These are phyloP conservation scores for Berberis thunbergii DNA, from an alignment of 164 flowering plant genomes.

Conservation along the genomic window DNA sequence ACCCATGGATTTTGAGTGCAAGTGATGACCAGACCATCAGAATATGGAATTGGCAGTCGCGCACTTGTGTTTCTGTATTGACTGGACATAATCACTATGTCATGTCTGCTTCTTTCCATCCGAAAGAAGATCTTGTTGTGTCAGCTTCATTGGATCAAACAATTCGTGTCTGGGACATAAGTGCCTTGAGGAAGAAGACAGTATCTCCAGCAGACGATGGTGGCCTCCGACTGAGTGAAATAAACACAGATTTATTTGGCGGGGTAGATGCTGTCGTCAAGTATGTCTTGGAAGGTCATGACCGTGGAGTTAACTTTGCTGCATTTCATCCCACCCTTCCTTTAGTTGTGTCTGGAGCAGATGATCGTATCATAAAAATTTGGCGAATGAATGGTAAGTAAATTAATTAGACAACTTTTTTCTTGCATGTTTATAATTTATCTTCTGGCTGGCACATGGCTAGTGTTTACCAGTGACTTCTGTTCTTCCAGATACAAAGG, in stretches of 20 bases:
- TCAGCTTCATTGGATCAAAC: conserved; percentile 96
- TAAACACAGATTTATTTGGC: conserved; percentile 89
- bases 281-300: conserved; percentile 86
- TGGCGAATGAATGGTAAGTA: conserved; percentile 95
- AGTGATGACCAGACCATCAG: conserved; percentile 89
- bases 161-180: conserved; percentile 92
- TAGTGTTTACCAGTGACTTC: not conserved
- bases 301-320: conserved; percentile 93
- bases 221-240: conserved; percentile 69
- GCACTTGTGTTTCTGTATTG: conserved; percentile 68
- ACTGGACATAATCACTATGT: conserved; percentile 96
- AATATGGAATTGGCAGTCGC: conserved; percentile 98
- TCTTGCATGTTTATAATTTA: not conserved
- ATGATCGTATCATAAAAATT: conserved; percentile 92
- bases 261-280: conserved; percentile 93
- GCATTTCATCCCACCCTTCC: conserved; percentile 88
- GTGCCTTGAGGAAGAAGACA: conserved; percentile 74
- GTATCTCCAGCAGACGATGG: conserved; percentile 87
- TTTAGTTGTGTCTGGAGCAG: conserved; percentile 76
- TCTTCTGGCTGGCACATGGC: not conserved
- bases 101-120: conserved; percentile 83
- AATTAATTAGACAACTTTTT: not conserved
- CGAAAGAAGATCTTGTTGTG: conserved; percentile 85
- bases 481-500: conserved; percentile 69
- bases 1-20: conserved; percentile 93